A percentile compares a stretch with the other conserved stretches of the same genome.
Evolutionary conservation across 2,329 filamentous ascomycete species (phyloP).

Genomic region (Botryotinia narcissicola): DNA sequence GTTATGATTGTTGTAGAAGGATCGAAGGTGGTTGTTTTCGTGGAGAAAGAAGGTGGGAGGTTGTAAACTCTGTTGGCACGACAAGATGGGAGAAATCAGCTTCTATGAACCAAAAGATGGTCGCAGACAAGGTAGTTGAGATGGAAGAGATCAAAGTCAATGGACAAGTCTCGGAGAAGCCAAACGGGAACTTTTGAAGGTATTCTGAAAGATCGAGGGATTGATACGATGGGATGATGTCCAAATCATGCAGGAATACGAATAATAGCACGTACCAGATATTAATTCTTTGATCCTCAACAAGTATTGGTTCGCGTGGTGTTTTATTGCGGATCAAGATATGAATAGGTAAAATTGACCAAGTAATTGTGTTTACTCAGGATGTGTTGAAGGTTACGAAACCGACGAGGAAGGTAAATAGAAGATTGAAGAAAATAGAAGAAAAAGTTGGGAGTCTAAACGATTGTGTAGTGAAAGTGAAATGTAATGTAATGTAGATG

Average conservation of each 20-base stretch:
- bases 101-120: background rate
- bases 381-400: background rate
- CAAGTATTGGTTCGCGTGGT: conserved; percentile 16
- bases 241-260: conserved; percentile 22
- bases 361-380: background rate
- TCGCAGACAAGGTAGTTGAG: background rate
- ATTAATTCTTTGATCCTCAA: conserved; percentile 13
- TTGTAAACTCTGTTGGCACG: conserved; percentile 11
- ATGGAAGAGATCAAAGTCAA: background rate
- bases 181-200: background rate
- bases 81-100: conserved; percentile 14
- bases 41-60: conserved; percentile 17
- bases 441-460: background rate
- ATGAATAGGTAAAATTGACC: background rate
- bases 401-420: background rate
- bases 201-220: background rate
- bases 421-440: background rate
- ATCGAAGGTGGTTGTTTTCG: conserved; percentile 34
- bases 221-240: conserved; percentile 17
- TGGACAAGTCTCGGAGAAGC: background rate
- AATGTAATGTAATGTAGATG: background rate
- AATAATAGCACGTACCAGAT: conserved; percentile 20
- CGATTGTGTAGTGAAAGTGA: conserved; percentile 1
- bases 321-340: conserved; percentile 5
- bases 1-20: conserved; percentile 35